Conservation (phyloP, 805 yeast species). For the Yarrowia divulgata region DNA sequence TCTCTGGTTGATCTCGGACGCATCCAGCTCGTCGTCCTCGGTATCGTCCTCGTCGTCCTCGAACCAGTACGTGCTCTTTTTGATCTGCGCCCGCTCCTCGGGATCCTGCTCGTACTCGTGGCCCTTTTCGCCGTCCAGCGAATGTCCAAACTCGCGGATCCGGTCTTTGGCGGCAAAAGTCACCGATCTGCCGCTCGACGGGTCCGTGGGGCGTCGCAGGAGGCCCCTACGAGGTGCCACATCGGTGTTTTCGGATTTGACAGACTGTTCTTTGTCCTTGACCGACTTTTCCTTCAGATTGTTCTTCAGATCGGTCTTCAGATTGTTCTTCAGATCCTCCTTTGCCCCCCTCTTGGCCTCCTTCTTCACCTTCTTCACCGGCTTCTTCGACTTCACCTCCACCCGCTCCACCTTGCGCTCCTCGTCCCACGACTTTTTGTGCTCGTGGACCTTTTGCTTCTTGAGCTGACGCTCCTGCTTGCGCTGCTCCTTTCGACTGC, state of each 20-base stretch:
- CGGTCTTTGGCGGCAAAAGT: conserved; percentile 43
- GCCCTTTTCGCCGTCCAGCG: conserved; percentile 8
- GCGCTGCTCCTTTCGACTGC: conserved; percentile 54
- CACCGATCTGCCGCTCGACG: conserved; percentile 2
- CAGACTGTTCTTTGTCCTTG: neutral
- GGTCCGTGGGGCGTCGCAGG: neutral
- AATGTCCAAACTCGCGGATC: conserved; percentile 23
- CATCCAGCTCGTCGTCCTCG: conserved; percentile 14
- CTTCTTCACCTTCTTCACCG: neutral
- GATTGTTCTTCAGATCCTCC: neutral
- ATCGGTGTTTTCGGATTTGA: no score
- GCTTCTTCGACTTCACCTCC: neutral
- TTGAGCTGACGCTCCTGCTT: conserved; percentile 19
- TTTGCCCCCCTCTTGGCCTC: neutral
- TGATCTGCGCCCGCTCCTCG: conserved; percentile 44
- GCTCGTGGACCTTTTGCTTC: conserved; percentile 19
- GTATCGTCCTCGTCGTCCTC: conserved; percentile 20
- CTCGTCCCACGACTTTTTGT: neutral
- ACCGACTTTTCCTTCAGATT: no score
- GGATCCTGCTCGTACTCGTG: conserved; percentile 26
- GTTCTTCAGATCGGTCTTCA: no score
- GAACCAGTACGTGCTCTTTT: conserved; percentile 55
- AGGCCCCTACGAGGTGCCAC: neutral
- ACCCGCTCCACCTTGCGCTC: neutral
- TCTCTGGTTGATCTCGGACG: neutral